Evolutionary conservation across 2,329 filamentous ascomycete genomes (phyloP), one percentile per base, ranked within the genome.

Genomic region (Phaeosphaeriaceae sp.): DNA sequence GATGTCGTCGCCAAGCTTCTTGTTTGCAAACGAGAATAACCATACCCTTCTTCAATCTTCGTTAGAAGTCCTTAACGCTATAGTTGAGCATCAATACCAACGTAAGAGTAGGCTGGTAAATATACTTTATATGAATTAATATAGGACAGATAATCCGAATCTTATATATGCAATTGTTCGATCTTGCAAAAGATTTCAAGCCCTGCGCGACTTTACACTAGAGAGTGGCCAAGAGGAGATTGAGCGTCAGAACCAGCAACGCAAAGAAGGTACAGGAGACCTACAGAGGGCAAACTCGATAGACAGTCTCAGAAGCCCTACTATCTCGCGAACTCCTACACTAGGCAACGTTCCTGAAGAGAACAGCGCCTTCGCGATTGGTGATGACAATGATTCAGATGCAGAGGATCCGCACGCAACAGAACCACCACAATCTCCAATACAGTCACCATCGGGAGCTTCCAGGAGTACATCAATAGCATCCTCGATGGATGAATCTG

Each of bases 161-260:
- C 84, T 97, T 41, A 80, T 97, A 12, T 90, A 91, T 67, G 83
- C 88, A 0, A 82, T 97, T 23, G 70, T 96, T 41, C 87, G 87
- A 56, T 91, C 92, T 52, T 86, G 85, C 63, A 93, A 89, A 72
- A 85, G 87, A 23, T 94, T 97, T 55, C 90, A 96, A 70, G 89
- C 89, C 1, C 76, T 97, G 32, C 85, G 92, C 20, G 85, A 87
- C 12, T 96, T 97, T 64, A 97, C 93, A 0, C 80, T 97, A 1
- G 93, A 97, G 68, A 94, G 89, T 63, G 94, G 90, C 0, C 89
- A 94, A 66, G 88, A 93, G 70, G 93, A 97, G 70, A 88, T 97
- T 21, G 90, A 96, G 70, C 86, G 89, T 46, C 84, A 89, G 54
- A 87, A 86, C 52, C 84, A 88, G 54, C 81, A 83, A 49, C 83